phyloP scores from a whole-genome alignment of 2,329 filamentous ascomycete species.

The Amphichorda felina region DNA sequence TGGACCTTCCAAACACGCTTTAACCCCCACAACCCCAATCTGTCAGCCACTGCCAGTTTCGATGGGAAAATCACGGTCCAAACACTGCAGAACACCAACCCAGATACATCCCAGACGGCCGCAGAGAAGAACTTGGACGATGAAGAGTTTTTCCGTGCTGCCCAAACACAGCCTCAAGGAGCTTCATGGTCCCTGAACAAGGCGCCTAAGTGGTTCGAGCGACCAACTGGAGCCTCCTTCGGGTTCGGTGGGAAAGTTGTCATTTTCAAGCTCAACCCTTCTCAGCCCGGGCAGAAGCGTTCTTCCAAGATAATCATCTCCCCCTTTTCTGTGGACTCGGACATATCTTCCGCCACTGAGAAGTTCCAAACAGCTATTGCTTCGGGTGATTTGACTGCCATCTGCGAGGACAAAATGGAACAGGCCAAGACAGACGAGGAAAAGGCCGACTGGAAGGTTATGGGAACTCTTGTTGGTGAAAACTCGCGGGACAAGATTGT shows the following conservation, averaged over 20 bases:
- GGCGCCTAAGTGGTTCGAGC: constrained; percentile 82
- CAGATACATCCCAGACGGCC: constrained; percentile 54
- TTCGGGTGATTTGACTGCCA: constrained; percentile 61
- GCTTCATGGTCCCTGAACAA: constrained; percentile 79
- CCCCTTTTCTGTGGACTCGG: constrained; percentile 78
- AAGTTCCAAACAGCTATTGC: constrained; percentile 77
- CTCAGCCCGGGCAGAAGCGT: constrained; percentile 49
- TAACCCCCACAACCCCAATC: constrained; percentile 83
- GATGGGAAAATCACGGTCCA: constrained; percentile 93
- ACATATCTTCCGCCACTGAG: constrained; percentile 72
- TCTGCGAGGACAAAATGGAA: constrained; percentile 70
- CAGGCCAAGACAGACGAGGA: constrained; percentile 76
- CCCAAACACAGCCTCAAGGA: constrained; percentile 81
- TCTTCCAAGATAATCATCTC: constrained; percentile 74
- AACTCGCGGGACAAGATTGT: constrained; percentile 80
- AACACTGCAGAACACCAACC: constrained; percentile 87
- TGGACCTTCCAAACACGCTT: constrained; percentile 96
- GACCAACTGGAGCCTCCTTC: constrained; percentile 78
- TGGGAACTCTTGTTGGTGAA: constrained; percentile 75
- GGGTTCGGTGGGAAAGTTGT: constrained; percentile 93
- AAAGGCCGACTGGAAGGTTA: constrained; percentile 91
- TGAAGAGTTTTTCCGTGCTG: constrained; percentile 93
- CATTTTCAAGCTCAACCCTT: constrained; percentile 49
- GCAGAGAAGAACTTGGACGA: constrained; percentile 66
- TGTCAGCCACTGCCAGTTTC: constrained; percentile 92